Base-by-base conservation (phyloP, 495 filamentous ascomycete genomes). In the Neurospora intermedia region DNA sequence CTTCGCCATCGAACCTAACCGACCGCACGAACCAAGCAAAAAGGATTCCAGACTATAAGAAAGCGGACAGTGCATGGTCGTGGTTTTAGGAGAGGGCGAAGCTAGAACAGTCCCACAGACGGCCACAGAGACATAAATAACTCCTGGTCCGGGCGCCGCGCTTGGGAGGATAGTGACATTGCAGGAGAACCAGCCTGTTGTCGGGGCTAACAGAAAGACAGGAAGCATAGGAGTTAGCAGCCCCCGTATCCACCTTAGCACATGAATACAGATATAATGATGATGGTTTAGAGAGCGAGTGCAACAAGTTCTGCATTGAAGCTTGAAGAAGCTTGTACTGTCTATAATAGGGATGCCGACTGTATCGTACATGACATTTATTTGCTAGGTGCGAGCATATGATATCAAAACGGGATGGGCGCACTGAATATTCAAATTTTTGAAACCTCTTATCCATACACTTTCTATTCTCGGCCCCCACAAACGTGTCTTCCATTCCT, bases 1-100 rank as follows among this genome's bases (percentile, higher is more conserved):
- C 54, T 69, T 72, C 43, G 76, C 72, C 45, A 13, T 73, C 16
- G 18, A 43, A 46, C 54, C 54, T 66, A 66, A 66, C 35, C 13
- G 54, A 66, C 54, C 54, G 54, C 54, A 66, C 54, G 23, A 66
- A 66, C 27, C 23, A 66, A 31, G 23, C 27, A 38, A 66, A 38
- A 6, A 31, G 27, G 15, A 15, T 66, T 38, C 27, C 23, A 35
- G 27, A 38, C 3, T 66, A 66, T 1, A 66, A 66, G 54, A 66
- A 66, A 38, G 23, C 23, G 27, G 54, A 66, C 16, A 66, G 5
- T 66, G 54, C 54, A 13, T 66, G 54, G 54, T 66, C 54, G 27
- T 66, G 54, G 54, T 66, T 66, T 66, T 66, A 66, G 54, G 20
- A 23, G 27, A 66, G 23, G 15, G 27, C 54, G 54, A 35, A 38